Evolutionary conservation across 2,329 filamentous ascomycete genomes (phyloP).

Genomic region (Ramularia endophylla): DNA sequence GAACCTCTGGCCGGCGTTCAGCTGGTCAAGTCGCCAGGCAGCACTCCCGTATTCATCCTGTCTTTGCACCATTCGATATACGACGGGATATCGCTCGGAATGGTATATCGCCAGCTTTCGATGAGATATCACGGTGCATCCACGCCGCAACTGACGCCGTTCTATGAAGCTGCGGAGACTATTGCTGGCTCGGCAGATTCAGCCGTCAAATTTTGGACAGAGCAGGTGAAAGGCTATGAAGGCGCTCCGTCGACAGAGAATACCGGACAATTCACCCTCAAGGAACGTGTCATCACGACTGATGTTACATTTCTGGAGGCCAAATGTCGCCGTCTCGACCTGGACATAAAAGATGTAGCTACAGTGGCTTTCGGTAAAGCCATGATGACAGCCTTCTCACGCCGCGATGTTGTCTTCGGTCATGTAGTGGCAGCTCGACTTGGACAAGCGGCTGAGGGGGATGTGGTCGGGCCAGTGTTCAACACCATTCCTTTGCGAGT

Average conservation of each 20-base stretch:
- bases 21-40: constrained; percentile 1
- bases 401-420: constrained; percentile 13
- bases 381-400: not conserved
- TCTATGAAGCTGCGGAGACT: constrained; percentile 9
- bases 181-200: constrained; percentile 6
- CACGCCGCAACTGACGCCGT: constrained; percentile 7
- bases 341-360: constrained; percentile 10
- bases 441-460: constrained; percentile 3
- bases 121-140: constrained; percentile 3
- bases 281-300: not conserved
- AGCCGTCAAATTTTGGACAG: constrained; percentile 11
- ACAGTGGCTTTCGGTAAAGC: constrained; percentile 12
- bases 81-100: constrained; percentile 12
- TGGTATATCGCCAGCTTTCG: constrained; percentile 10
- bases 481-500: constrained; percentile 14
- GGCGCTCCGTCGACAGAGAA: constrained; percentile 2
- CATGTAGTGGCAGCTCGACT: constrained; percentile 14
- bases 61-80: constrained; percentile 17
- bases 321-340: constrained; percentile 6
- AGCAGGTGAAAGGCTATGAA: constrained; percentile 8
- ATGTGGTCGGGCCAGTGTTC: constrained; percentile 13
- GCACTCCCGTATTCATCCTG: constrained; percentile 8
- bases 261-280: not conserved
- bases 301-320: constrained; percentile 1
- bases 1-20: constrained; percentile 6